These are phyloP conservation scores for Pyrenochaeta sp. DNA, from an alignment of 2,329 filamentous ascomycete species.

Conservation along the genomic window DNA sequence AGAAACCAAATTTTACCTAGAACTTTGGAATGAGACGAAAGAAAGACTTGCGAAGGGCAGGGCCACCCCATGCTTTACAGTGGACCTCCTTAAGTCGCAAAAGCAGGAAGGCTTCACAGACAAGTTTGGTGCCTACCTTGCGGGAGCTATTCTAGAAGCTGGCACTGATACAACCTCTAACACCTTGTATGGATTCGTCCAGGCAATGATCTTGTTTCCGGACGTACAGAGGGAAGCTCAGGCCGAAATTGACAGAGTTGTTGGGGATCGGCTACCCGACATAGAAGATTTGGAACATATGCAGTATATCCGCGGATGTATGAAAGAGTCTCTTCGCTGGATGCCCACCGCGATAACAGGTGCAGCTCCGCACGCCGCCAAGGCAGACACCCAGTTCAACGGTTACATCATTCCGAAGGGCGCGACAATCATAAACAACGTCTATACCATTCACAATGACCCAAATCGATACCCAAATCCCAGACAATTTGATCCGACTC, in stretches of 20 bases:
- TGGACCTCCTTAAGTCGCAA: constrained; percentile 14
- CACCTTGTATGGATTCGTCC: constrained; percentile 11
- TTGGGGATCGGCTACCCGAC: constrained; percentile 48
- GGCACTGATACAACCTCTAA: constrained; percentile 22
- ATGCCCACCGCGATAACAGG: constrained; percentile 59
- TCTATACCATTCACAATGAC: constrained; percentile 60
- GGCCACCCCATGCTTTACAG: constrained; percentile 13
- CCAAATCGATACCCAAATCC: constrained; percentile 49
- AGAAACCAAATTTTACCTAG: constrained; percentile 46
- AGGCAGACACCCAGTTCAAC: constrained; percentile 53
- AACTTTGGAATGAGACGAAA: no score
- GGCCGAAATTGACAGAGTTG: constrained; percentile 52
- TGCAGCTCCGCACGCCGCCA: constrained; percentile 57
- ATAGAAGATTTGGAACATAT: constrained; percentile 42
- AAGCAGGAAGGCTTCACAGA: constrained; percentile 10
- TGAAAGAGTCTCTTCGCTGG: constrained; percentile 66
- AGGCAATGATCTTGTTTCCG: constrained; percentile 59
- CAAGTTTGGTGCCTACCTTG: constrained; percentile 16
- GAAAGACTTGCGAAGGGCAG: no score
- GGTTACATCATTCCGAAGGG: constrained; percentile 58
- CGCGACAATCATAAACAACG: constrained; percentile 56
- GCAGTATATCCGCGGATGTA: constrained; percentile 61
- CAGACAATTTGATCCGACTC: constrained; percentile 51
- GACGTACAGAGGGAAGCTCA: constrained; percentile 56
- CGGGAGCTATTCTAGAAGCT: constrained; percentile 19